Conservation (phyloP, 1,284 basidiomycete genomes). For the Mycosarcoma maydis region DNA sequence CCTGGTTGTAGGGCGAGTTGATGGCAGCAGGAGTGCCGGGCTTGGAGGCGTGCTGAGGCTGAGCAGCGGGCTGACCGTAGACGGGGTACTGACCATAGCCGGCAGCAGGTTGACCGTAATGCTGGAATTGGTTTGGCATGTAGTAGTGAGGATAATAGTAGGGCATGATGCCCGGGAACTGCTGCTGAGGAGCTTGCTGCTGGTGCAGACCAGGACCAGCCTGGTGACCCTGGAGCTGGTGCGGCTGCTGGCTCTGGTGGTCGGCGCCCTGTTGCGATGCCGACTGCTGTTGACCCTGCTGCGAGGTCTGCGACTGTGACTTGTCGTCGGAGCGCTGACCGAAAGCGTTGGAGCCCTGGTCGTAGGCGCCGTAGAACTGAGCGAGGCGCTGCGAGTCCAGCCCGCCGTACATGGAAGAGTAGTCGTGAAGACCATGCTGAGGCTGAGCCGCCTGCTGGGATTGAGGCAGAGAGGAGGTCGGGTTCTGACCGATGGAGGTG, state of each 20-base stretch:
- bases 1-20: conserved; percentile 60
- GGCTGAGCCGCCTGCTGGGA: conserved; percentile 27
- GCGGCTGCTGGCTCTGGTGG: conserved; percentile 42
- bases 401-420: conserved; percentile 61
- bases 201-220: conserved; percentile 48
- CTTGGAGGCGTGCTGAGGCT: conserved; percentile 61
- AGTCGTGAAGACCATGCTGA: conserved; percentile 49
- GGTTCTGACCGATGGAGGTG: conserved; percentile 39
- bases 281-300: conserved; percentile 47
- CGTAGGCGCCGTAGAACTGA: conserved; percentile 60
- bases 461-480: conserved; percentile 32
- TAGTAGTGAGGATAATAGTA: conserved; percentile 68
- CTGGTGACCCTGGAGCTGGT: conserved; percentile 45
- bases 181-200: conserved; percentile 60
- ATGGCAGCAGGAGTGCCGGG: conserved; percentile 59
- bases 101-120: conserved; percentile 63
- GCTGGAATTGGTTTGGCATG: conserved; percentile 67
- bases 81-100: conserved; percentile 66
- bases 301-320: conserved; percentile 34
- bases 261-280: conserved; percentile 31
- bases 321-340: conserved; percentile 50
- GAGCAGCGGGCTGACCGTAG: conserved; percentile 57
- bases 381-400: conserved; percentile 60
- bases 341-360: conserved; percentile 52
- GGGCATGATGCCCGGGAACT: conserved; percentile 65